Percentiles rank a stretch among this genome's conserved stretches.
Evolutionary conservation across 805 yeast genomes (phyloP).

Genomic region (Yarrowia deformans): DNA sequence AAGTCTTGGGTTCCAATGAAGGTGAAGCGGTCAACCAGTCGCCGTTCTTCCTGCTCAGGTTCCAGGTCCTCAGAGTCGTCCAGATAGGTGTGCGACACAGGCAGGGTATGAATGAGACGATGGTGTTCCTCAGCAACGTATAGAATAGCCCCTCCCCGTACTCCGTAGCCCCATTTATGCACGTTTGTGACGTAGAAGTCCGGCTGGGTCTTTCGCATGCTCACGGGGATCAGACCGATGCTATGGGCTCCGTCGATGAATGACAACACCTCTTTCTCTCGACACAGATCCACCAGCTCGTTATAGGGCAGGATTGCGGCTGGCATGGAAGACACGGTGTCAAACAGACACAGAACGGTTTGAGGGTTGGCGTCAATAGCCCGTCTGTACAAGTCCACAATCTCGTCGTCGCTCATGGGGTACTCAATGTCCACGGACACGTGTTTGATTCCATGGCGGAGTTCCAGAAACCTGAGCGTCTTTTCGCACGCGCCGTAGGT

Average conservation of each 20-base stretch:
- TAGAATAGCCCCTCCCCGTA: slow-evolving; percentile 64
- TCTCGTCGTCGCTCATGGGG: slow-evolving; percentile 56
- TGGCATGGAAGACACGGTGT: slow-evolving; percentile 70
- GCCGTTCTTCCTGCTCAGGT: slow-evolving; percentile 46
- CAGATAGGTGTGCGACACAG: slow-evolving; percentile 61
- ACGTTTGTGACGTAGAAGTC: slow-evolving; percentile 69
- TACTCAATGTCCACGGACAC: slow-evolving; percentile 54
- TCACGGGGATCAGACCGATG: slow-evolving; percentile 55
- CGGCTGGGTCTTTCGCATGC: slow-evolving; percentile 53
- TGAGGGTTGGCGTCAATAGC: slow-evolving; percentile 47
- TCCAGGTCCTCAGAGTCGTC: slow-evolving; percentile 40
- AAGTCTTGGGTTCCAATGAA: slow-evolving; percentile 61
- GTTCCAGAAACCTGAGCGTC: slow-evolving; percentile 51
- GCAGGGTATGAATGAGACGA: slow-evolving; percentile 60
- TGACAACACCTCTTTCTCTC: slow-evolving; percentile 57
- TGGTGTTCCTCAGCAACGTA: slow-evolving; percentile 65
- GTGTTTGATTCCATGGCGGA: slow-evolving; percentile 49
- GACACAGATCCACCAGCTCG: slow-evolving; percentile 56
- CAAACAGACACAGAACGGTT: slow-evolving; percentile 57
- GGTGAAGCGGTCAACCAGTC: slow-evolving; percentile 55
- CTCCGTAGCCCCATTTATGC: slow-evolving; percentile 73
- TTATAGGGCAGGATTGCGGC: slow-evolving; percentile 66
- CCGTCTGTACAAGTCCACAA: slow-evolving; percentile 49
- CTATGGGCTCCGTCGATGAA: slow-evolving; percentile 79
- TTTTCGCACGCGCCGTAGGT: slow-evolving; percentile 64